Evolutionary conservation across 1,139 yeast genomes (phyloP).

Genomic region (Scheffersomyces segobiensis): DNA sequence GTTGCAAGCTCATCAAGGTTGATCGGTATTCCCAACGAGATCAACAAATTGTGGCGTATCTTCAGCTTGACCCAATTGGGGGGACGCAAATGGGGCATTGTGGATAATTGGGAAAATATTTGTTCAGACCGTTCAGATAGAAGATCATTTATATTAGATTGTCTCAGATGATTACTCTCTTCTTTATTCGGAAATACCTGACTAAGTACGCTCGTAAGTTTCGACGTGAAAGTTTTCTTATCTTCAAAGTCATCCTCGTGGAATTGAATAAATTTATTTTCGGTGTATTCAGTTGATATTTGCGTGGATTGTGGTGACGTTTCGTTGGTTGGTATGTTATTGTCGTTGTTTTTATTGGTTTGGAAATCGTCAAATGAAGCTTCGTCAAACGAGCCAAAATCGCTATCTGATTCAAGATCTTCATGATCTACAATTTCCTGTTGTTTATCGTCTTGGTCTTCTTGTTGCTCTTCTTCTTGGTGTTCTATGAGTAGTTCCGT

Average conservation of each 20-base stretch:
- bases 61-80: slow-evolving; percentile 61
- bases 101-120: slow-evolving; percentile 36
- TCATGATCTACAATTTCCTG: not conserved
- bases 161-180: not conserved
- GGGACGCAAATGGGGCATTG: slow-evolving; percentile 46
- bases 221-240: slow-evolving; percentile 11
- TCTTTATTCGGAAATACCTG: slow-evolving; percentile 17
- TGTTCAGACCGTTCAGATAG: slow-evolving; percentile 28
- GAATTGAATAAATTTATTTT: slow-evolving; percentile 4
- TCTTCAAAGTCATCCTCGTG: slow-evolving; percentile 17
- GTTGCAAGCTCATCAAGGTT: slow-evolving; percentile 50
- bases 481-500: not conserved
- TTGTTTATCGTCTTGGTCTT: not conserved
- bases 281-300: not conserved
- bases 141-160: slow-evolving; percentile 6
- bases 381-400: slow-evolving; percentile 38
- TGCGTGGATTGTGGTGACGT: not conserved
- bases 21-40: slow-evolving; percentile 60
- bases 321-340: not conserved
- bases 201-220: slow-evolving; percentile 21
- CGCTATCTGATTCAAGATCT: slow-evolving; percentile 16
- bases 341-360: slow-evolving; percentile 3
- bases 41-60: slow-evolving; percentile 55
- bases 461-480: slow-evolving; percentile 2
- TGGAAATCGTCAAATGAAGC: slow-evolving; percentile 39